phyloP scores from a whole-genome alignment of 805 yeast genomes.

The Kuraishia borneana region DNA sequence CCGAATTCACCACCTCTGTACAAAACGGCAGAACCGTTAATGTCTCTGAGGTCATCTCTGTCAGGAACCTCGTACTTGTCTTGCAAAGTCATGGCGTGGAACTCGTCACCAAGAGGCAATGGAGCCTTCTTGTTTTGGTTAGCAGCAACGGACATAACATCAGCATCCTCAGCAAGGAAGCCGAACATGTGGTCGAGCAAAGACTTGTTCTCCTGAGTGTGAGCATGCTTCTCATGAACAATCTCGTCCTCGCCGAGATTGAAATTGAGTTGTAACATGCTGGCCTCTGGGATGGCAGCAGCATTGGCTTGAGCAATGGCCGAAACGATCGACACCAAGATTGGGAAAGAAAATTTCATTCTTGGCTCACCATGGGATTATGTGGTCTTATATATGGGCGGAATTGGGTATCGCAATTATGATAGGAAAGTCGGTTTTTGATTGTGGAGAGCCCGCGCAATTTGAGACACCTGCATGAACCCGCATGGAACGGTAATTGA shows the following conservation, averaged over 20 bases:
- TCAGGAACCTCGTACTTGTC: slow-evolving; percentile 22
- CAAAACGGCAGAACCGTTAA: slow-evolving; percentile 25
- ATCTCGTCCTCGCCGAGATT: neutral
- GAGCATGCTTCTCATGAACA: neutral
- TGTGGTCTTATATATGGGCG: neutral
- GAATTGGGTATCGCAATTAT: neutral
- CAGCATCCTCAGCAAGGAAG: slow-evolving; percentile 18
- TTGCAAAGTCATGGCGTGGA: slow-evolving; percentile 18
- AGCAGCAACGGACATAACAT: slow-evolving; percentile 12
- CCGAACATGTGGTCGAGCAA: slow-evolving; percentile 24
- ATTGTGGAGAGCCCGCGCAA: too few relatives aligned
- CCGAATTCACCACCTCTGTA: slow-evolving; percentile 35
- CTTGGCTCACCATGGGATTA: too few relatives aligned
- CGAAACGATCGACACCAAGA: slow-evolving; percentile 4
- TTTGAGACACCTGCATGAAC: too few relatives aligned
- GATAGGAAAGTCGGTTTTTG: neutral
- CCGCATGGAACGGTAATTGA: too few relatives aligned
- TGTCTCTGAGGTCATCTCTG: slow-evolving; percentile 23
- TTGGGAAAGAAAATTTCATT: slow-evolving; percentile 11
- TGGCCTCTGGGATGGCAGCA: slow-evolving; percentile 12
- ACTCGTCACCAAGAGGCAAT: slow-evolving; percentile 15
- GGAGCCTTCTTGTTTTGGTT: slow-evolving; percentile 15
- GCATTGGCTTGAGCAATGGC: slow-evolving; percentile 3
- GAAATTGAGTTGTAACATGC: neutral
- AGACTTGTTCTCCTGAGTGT: slow-evolving; percentile 10